Base-by-base conservation (phyloP, 331 rosid species). In the Spiraea crenata region DNA sequence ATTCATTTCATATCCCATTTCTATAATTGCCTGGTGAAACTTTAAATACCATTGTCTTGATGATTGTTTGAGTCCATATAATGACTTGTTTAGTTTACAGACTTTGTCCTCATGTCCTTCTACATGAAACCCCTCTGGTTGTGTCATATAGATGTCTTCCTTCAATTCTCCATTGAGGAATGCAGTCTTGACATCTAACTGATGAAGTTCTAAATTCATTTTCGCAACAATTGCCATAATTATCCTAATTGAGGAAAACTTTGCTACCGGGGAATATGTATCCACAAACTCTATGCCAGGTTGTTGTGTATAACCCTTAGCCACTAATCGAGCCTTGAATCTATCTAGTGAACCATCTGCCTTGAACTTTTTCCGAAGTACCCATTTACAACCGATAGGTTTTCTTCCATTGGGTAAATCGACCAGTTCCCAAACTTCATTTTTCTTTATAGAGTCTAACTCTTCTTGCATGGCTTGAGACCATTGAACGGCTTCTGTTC, bases 1-100 rank as follows among this genome's bases (percentile, higher is more conserved):
- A 50, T 19, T 48, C 4, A 67, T 19, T 4, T 67, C 39, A 4
- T 25, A 50, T 1, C 71, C 16, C 15, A 34, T 34, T 35, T 48
- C 16, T 1, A 49, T 1, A 3, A 49, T 50, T 2, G 34, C 60
- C 6, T 67, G 47, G 60, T 67, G 47, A 1, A 67, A 35, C 34
- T 15, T 67, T 44, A 67, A 67, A 50, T 50, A 16, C n/a, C 71
- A 49, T 69, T 69, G 41, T 69, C 63, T 41, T 2, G 40, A 69
- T 2, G 16, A 69, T 47, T 74, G 67, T 7, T 56, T 74, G 6
- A 57, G 51, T 9, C 44, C 60, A 19, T 65, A 74, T 3, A 74
- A n/a, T 6, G 34, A 74, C 6, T 17, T 65, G 3, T 16, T 12
- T 3, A 66, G 34, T 9, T 55, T 56, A 56, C 10, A 74, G 3